Conservation (phyloP, 768 basidiomycete genomes). For the Leccinum rimulosum region DNA sequence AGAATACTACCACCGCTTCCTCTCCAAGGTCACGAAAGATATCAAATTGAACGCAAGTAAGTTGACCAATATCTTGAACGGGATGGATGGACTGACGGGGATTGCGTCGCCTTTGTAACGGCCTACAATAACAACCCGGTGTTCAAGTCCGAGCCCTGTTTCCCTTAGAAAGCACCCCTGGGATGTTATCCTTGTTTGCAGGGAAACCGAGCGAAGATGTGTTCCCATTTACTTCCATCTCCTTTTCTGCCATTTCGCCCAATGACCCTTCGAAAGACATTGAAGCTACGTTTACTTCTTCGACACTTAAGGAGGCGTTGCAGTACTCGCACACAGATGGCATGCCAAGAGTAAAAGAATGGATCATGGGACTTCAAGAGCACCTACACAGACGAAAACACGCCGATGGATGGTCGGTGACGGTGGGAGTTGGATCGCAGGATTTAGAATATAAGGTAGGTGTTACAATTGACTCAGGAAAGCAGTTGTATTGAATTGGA, state of each 20-base stretch:
- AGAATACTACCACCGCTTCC: constrained; percentile 50
- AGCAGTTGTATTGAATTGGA: background rate
- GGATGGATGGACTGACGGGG: background rate
- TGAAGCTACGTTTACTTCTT: constrained; percentile 45
- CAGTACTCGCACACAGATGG: constrained; percentile 77
- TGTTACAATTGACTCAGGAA: background rate
- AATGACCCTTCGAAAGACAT: constrained; percentile 37
- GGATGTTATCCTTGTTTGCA: background rate
- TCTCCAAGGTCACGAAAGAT: constrained; percentile 55
- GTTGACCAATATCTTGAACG: constrained; percentile 17
- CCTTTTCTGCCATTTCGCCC: background rate
- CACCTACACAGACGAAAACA: constrained; percentile 54
- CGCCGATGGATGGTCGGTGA: constrained; percentile 65
- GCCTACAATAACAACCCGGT: background rate
- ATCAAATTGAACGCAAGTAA: constrained; percentile 57
- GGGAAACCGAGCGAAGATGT: background rate
- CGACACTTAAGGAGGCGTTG: constrained; percentile 45
- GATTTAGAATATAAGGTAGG: constrained; percentile 75
- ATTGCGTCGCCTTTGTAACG: background rate
- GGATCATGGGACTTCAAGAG: constrained; percentile 67
- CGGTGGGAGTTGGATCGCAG: constrained; percentile 75
- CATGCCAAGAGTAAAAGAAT: constrained; percentile 53
- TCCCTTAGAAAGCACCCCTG: background rate
- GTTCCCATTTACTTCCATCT: constrained; percentile 14
- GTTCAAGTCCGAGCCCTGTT: background rate